These are phyloP conservation scores for Limonium bicolor DNA, from an alignment of 148 eudicot species.

Conservation along the genomic window DNA sequence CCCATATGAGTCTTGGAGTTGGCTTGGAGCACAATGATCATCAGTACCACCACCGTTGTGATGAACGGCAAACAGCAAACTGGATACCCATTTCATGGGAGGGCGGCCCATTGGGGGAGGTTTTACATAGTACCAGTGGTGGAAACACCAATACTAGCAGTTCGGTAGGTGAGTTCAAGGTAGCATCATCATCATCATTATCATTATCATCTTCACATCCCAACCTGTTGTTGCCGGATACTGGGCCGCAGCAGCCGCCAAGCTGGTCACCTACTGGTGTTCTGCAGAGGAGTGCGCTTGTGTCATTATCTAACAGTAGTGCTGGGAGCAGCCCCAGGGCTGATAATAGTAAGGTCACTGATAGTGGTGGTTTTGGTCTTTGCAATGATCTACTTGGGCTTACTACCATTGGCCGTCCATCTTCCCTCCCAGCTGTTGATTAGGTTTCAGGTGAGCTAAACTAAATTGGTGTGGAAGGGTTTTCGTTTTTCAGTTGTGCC, in stretches of 20 bases:
- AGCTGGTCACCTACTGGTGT: slow-evolving; percentile 34
- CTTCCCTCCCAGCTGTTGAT: not conserved
- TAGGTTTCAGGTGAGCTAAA: too few species aligned
- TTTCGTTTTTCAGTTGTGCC: too few species aligned
- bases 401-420: not conserved
- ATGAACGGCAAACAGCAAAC: slow-evolving; percentile 1
- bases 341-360: not conserved
- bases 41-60: too few species aligned
- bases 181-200: slow-evolving; percentile 21
- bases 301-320: slow-evolving; percentile 38
- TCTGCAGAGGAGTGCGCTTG: slow-evolving; percentile 27
- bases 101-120: slow-evolving; percentile 66
- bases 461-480: too few species aligned
- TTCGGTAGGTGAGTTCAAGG: slow-evolving; percentile 20
- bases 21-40: slow-evolving; percentile 10
- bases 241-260: slow-evolving; percentile 17
- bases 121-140: slow-evolving; percentile 18
- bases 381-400: slow-evolving; percentile 1
- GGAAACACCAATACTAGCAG: slow-evolving; percentile 20
- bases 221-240: too few species aligned
- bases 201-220: too few species aligned
- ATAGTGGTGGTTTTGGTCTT: not conserved
- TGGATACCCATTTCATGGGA: slow-evolving; percentile 46
- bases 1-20: slow-evolving; percentile 28
- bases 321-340: slow-evolving; percentile 14